Evolutionary conservation across 139 green algal species (phyloP), one percentile per base, ranked within the genome.

Genomic region (Micractinium sp.): DNA sequence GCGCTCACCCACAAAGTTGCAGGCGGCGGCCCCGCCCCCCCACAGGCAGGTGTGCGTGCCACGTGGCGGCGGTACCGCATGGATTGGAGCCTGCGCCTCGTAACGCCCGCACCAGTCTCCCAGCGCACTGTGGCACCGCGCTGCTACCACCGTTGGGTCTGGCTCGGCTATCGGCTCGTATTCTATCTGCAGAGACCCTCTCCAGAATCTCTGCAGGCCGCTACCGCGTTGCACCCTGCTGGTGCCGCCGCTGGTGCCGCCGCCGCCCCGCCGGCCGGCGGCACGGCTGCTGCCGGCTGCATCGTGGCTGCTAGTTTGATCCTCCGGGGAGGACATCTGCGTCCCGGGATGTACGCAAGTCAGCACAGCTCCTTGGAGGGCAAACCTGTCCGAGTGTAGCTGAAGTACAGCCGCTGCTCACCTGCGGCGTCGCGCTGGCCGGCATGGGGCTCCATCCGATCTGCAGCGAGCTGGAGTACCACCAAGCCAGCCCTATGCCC

Each of bases 71-170:
- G 85, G 41, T 31, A n/a, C 7, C 9, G 69, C 73, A 0, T 71
- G 71, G 20, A 82, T n/a, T 0, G n/a, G 85, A 47, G 14, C 0
- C n/a, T 88, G 85, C 41, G 47, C n/a, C 14, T 82, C 27, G n/a
- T 83, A 88, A 20, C 39, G 85, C 73, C 73, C 85, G n/a, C 85
- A 88, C 85, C 85, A 88, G 71, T 82, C 69, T 15, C 85, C 85
- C 19, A 31, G 41, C 0, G 85, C 53, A 1, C 16, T 36, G 15
- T 25, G 20, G 71, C 85, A 88, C 47, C 85, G 69, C 38, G 29
- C 25, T 22, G 12, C 16, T 15, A 87, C 61, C 23, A 71, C 53
- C 56, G 1, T 12, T 53, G 77, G 39, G 39, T 82, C 77, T 36
- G 77, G 77, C 75, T 41, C 9, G 33, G 75, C 75, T 18, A 81